Base-by-base conservation (phyloP, 2,329 filamentous ascomycete species). In the Sporothrix sp. region DNA sequence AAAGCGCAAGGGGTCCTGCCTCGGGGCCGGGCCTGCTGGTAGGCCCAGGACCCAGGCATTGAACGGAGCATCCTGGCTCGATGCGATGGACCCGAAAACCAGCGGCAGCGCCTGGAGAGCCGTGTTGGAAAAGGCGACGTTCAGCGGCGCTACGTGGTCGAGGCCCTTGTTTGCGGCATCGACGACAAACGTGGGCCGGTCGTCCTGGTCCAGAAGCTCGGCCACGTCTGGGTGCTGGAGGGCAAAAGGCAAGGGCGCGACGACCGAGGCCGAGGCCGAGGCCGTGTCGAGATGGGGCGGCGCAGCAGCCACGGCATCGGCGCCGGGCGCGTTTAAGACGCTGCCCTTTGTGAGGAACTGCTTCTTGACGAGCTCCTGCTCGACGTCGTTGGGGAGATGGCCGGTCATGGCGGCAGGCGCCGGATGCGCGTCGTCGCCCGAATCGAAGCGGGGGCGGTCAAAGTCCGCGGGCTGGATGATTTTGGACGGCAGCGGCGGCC, bases 121-220 rank as follows among this genome's bases (percentile, higher is more conserved):
- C 9, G 74, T 70, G 61, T 91, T 93, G 27, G 77, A 75, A 62
- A 85, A 90, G 0, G 87, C 58, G 7, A 87, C 72, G 27, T 76
- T 72, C 33, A 90, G 64, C 2, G 71, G 70, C 0, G 74, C 73
- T 1, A 73, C 68, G 20, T 66, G 68, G 42, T 71, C 72, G 57
- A 71, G 72, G 57, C 81, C 63, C 1, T 71, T 64, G 58, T 83
- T 78, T 7, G 71, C 70, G 46, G 86, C 66, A 59, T 91, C 85
- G 30, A 91, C 71, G 37, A 91, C 75, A 59, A 91, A 87, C 0
- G 84, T 86, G 3, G 85, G 87, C 42, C 87, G 72, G 45, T 84
- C 78, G 62, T 93, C 87, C 57, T 85, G 78, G 60, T 91, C 85
- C 36, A 93, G 65, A 35, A 91, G 68, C 63, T 91, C 87, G 18